Evolutionary conservation across 2,329 filamentous ascomycete genomes (phyloP).

Genomic region (Mollisiaceae sp.): DNA sequence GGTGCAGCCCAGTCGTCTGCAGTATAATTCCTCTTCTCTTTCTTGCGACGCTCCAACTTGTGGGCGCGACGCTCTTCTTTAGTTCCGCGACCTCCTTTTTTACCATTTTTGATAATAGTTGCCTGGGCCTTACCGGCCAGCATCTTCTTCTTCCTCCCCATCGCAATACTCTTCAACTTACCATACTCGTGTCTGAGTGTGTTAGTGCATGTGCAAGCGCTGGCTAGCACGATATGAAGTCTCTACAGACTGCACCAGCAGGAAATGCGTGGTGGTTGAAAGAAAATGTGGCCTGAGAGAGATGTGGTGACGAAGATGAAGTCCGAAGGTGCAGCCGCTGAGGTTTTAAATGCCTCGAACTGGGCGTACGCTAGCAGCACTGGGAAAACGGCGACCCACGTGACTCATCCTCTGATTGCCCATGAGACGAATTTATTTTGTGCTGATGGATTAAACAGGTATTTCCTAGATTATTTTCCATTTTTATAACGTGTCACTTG

Average conservation of each 20-base stretch:
- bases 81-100: conserved; percentile 7
- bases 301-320: background rate
- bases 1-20: conserved; percentile 39
- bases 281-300: background rate
- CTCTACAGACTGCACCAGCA: conserved; percentile 24
- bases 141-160: conserved; percentile 32
- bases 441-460: background rate
- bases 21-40: conserved; percentile 37
- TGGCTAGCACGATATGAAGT: conserved; percentile 26
- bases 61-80: conserved; percentile 36
- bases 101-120: conserved; percentile 1
- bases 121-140: conserved; percentile 18
- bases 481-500: background rate
- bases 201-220: conserved; percentile 32
- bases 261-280: conserved; percentile 26
- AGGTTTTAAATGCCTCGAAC: conserved; percentile 6
- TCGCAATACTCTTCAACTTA: conserved; percentile 28
- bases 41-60: conserved; percentile 38
- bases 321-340: background rate
- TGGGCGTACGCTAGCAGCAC: background rate
- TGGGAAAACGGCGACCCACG: background rate
- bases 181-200: conserved; percentile 16
- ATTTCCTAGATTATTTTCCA: background rate
- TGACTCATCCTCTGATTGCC: background rate
- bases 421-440: too few relatives aligned